These are phyloP conservation scores for Xerocomus nothofagi DNA, from an alignment of 1,284 basidiomycete genomes.

Conservation along the genomic window DNA sequence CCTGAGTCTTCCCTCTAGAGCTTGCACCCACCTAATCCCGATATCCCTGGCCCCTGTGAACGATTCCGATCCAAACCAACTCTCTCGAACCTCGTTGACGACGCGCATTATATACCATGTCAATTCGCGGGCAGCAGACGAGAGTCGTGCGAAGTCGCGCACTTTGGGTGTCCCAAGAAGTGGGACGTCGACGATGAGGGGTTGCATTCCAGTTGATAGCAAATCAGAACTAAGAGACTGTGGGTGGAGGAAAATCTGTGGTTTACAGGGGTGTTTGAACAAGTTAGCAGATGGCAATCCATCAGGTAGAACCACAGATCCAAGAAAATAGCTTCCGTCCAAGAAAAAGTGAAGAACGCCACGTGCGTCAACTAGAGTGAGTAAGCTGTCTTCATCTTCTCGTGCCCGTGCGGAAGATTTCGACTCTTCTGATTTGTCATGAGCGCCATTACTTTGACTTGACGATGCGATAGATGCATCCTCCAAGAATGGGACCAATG, in stretches of 20 bases:
- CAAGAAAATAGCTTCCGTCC: constrained; percentile 80
- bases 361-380: constrained; percentile 56
- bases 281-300: constrained; percentile 42
- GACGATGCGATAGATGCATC: constrained; percentile 58
- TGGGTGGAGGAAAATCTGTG: constrained; percentile 51
- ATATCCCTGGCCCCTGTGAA: constrained; percentile 64
- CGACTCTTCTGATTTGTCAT: constrained; percentile 22
- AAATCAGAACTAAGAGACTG: constrained; percentile 29
- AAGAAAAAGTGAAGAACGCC: constrained; percentile 66
- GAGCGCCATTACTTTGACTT: constrained; percentile 34
- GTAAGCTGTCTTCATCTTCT: constrained; percentile 59
- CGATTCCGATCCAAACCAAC: constrained; percentile 70
- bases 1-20: constrained; percentile 60
- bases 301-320: constrained; percentile 46
- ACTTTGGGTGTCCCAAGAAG: constrained; percentile 54
- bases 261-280: constrained; percentile 48
- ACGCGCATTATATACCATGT: constrained; percentile 68
- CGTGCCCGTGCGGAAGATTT: constrained; percentile 15
- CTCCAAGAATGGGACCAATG: constrained; percentile 52
- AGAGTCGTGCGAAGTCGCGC: constrained; percentile 67
- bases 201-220: constrained; percentile 42
- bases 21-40: constrained; percentile 71
- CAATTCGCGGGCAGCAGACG: constrained; percentile 69
- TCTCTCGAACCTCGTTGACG: constrained; percentile 65
- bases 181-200: constrained; percentile 54